A percentile compares a stretch with the other conserved stretches of the same genome.
phyloP scores from a whole-genome alignment of 2,329 filamentous ascomycete species.

The Helotiales sp. region DNA sequence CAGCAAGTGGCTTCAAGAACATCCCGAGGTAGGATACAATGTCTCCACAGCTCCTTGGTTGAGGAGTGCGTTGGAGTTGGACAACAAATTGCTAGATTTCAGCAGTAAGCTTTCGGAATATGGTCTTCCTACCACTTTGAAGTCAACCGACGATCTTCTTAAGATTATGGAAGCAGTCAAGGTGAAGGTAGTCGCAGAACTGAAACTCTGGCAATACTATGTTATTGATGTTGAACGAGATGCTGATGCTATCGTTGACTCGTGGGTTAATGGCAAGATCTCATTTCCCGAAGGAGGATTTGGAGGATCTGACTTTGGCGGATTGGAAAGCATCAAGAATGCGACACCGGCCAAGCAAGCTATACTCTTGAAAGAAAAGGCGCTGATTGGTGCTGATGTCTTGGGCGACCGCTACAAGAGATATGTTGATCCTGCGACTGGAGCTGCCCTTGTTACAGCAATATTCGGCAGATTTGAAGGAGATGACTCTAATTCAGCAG shows the following conservation, averaged over 20 bases:
- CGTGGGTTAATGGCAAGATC: constrained; percentile 66
- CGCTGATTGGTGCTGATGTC: constrained; percentile 67
- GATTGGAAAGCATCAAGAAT: constrained; percentile 51
- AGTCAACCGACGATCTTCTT: constrained; percentile 69
- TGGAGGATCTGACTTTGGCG: constrained; percentile 46
- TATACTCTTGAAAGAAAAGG: constrained; percentile 59
- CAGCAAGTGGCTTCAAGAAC: constrained; percentile 88
- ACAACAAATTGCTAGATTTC: constrained; percentile 69
- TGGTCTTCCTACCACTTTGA: constrained; percentile 74
- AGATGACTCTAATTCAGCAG: constrained; percentile 44
- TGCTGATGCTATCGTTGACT: constrained; percentile 64
- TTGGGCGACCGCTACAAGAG: constrained; percentile 81
- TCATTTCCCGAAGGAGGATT: constrained; percentile 54
- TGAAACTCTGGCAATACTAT: constrained; percentile 93
- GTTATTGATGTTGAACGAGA: constrained; percentile 76
- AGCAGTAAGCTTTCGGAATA: constrained; percentile 62
- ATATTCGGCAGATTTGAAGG: constrained; percentile 69
- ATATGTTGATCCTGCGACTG: constrained; percentile 65
- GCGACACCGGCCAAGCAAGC: constrained; percentile 60
- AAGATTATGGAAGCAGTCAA: constrained; percentile 84
- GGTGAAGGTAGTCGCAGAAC: constrained; percentile 71
- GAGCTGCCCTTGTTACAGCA: constrained; percentile 66
- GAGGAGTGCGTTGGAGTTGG: constrained; percentile 73
- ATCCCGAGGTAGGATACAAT: constrained; percentile 96
- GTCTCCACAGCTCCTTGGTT: constrained; percentile 83